phyloP scores from a whole-genome alignment of 192 early-diverging fungal species.

The Coemansia sp. region DNA sequence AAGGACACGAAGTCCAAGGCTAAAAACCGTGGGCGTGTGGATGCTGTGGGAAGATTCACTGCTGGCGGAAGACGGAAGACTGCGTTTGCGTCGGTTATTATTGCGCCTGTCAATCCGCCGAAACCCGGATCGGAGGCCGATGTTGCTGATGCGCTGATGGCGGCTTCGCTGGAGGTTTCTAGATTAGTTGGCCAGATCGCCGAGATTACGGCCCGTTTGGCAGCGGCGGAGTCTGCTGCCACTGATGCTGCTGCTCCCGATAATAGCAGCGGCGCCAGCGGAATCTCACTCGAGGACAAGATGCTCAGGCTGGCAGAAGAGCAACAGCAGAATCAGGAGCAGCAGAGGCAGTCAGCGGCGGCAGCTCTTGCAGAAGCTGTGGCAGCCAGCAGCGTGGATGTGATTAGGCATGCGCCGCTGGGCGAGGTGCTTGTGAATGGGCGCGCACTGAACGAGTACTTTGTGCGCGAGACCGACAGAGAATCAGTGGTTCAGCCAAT shows the following conservation, averaged over 20 bases:
- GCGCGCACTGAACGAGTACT: constrained; percentile 69
- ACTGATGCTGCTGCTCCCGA: too few relatives aligned
- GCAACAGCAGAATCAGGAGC: neutral
- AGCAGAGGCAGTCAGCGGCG: neutral
- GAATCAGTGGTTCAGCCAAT: constrained; percentile 76
- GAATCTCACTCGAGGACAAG: too few relatives aligned
- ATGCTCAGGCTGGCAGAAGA: too few relatives aligned
- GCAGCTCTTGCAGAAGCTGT: neutral
- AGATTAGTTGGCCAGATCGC: neutral
- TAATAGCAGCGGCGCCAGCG: too few relatives aligned
- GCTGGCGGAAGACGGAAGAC: constrained; percentile 81
- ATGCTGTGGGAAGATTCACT: constrained; percentile 72
- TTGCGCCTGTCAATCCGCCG: neutral
- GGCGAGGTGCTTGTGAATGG: constrained; percentile 82
- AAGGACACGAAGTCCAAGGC: constrained; percentile 40
- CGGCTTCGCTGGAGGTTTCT: neutral
- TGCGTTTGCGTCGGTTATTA: constrained; percentile 31
- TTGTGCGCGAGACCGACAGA: constrained; percentile 64
- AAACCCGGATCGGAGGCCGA: neutral
- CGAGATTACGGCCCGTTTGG: neutral
- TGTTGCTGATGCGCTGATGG: constrained; percentile 1
- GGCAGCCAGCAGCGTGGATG: neutral
- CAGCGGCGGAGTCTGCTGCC: too few relatives aligned
- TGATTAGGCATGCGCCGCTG: constrained; percentile 7
- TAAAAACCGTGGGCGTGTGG: constrained; percentile 49